phyloP scores from a whole-genome alignment of 225 moss, liverwort and hornwort genomes.

The Marchantia paleacea region DNA sequence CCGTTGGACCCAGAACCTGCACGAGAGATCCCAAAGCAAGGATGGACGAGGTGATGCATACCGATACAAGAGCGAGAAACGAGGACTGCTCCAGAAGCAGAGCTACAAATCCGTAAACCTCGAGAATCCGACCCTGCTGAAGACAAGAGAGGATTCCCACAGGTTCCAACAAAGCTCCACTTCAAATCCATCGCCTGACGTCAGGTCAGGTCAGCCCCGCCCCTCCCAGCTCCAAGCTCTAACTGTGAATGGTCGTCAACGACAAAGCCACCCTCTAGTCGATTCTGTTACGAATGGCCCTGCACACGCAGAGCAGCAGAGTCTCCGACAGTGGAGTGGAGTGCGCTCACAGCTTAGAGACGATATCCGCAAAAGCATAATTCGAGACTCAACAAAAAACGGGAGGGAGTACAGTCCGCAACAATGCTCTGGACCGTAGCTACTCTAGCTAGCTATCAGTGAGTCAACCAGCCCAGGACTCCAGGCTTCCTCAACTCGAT shows the following conservation, averaged over 20 bases:
- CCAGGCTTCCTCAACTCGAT: too few species aligned
- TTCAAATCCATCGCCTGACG: slow-evolving; percentile 14
- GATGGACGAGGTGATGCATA: not conserved
- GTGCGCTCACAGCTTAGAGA: not conserved
- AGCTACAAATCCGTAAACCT: not conserved
- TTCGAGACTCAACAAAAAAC: too few species aligned
- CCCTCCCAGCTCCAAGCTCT: not conserved
- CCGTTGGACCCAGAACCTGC: not conserved
- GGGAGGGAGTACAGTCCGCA: too few species aligned
- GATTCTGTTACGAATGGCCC: not conserved
- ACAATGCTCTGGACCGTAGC: too few species aligned
- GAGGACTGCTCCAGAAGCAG: not conserved
- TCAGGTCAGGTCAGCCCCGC: not conserved
- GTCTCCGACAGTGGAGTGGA: too few species aligned
- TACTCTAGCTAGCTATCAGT: too few species aligned
- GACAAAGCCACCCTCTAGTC: not conserved
- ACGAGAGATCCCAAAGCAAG: not conserved
- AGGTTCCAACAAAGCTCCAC: not conserved
- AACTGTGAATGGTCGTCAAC: not conserved
- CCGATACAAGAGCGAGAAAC: not conserved
- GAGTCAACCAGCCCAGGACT: too few species aligned
- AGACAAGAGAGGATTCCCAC: not conserved
- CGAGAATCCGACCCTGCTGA: not conserved
- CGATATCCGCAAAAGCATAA: not conserved
- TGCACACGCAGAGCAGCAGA: not conserved